Base-by-base conservation (phyloP, 441 rosid genomes). In the Croton laevigatus region DNA sequence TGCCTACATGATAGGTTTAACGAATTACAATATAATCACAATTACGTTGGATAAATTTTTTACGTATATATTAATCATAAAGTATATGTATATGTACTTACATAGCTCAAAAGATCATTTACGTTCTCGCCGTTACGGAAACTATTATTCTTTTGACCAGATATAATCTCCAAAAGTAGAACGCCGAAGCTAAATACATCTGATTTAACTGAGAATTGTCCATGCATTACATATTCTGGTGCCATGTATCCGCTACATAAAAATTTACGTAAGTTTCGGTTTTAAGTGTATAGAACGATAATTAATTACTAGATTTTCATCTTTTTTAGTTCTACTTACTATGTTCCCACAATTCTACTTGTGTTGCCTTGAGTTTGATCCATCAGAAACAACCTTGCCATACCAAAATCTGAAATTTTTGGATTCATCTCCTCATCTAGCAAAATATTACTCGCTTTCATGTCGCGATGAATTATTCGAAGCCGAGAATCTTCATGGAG, bases 401-500 rank as follows among this genome's bases (percentile, higher is more conserved):
- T 66, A 17, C 75, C 81, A 54, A 72, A 77, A 60, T 77, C 74
- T 57, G 80, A 19, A 27, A 72, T 72, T 19, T 45, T 72, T 17
- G 70, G 63, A 11, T 55, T 72, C 75, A 64, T 67, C 8, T 75
- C 72, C 1, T 6, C 65, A 40, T 73, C 82, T 12, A 80, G 42
- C 42, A 80, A 42, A 32, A 78, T 76, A 19, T 83, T 80, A 37
- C 78, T 87, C 2, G 89, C 88, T 80, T 88, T 90, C 11, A 89
- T 76, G 66, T 90, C 92, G 48, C 94, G 80, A 55, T 91, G 97
- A 37, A 91, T 84, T 16, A 91, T 55, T 42, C 71, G 65, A n/a
- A 65, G 59, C 4, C 71, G 55, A 17, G 75, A 72, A 36, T 72
- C 71, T 37, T 72, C 70, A 14, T 72, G 75, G 45, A 72, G 75